A percentile compares a stretch with the other conserved stretches of the same genome.
Evolutionary conservation across 2,329 filamentous ascomycete genomes (phyloP).

Genomic region (Ascochyta viciae-villosae): DNA sequence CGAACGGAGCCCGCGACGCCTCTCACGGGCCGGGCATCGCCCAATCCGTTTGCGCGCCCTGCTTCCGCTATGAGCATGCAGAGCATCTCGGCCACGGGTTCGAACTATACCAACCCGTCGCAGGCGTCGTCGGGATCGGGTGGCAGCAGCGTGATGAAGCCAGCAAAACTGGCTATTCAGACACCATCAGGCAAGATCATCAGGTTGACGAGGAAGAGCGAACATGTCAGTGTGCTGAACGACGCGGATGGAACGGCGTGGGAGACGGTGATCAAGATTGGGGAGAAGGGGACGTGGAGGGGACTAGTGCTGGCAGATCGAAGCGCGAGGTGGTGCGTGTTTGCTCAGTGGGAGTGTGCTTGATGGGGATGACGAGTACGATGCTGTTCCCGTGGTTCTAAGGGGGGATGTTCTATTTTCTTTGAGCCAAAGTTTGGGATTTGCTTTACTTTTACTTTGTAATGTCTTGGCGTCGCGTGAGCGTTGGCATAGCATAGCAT

Average conservation of each 20-base stretch:
- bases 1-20: constrained; percentile 44
- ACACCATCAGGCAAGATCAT: constrained; percentile 94
- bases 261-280: constrained; percentile 92
- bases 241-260: constrained; percentile 78
- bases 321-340: constrained; percentile 89
- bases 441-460: background rate
- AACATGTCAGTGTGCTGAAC: constrained; percentile 61
- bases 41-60: constrained; percentile 62
- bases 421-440: background rate
- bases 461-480: constrained; percentile 22
- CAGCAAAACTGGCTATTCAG: constrained; percentile 94
- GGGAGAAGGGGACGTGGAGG: constrained; percentile 80
- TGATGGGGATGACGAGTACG: constrained; percentile 7
- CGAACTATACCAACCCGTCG: constrained; percentile 63
- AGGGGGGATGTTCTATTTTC: constrained; percentile 1
- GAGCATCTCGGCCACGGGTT: constrained; percentile 60
- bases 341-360: constrained; percentile 75
- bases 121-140: constrained; percentile 63
- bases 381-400: constrained; percentile 3
- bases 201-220: constrained; percentile 81
- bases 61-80: constrained; percentile 68
- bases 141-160: constrained; percentile 71
- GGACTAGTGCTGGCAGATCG: constrained; percentile 83
- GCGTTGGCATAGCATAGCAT: constrained; percentile 10
- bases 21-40: constrained; percentile 56